These are phyloP conservation scores for Kwoniella shivajii DNA, from an alignment of 1,284 basidiomycete species.

Conservation along the genomic window DNA sequence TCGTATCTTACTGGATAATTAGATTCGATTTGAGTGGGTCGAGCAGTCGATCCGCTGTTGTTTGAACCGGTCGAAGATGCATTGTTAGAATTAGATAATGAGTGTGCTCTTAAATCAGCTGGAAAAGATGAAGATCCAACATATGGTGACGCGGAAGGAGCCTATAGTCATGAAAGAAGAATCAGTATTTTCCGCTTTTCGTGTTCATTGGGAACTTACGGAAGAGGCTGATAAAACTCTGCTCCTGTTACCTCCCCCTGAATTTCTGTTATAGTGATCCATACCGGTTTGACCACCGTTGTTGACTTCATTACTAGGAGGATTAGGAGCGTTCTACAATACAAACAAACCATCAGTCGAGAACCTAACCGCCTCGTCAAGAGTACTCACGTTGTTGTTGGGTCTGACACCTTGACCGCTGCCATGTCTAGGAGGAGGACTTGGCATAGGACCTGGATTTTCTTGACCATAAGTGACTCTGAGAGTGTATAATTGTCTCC, in stretches of 20 bases:
- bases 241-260: slow-evolving; percentile 22
- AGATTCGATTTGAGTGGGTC: slow-evolving; percentile 14
- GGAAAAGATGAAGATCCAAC: slow-evolving; percentile 35
- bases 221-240: slow-evolving; percentile 40
- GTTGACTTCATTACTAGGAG: neutral
- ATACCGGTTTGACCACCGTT: slow-evolving; percentile 10
- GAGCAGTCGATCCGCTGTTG: neutral
- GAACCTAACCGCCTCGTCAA: neutral
- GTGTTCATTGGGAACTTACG: slow-evolving; percentile 20
- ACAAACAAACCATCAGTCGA: neutral
- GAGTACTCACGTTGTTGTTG: slow-evolving; percentile 11
- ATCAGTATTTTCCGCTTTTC: no score
- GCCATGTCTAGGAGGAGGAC: slow-evolving; percentile 21
- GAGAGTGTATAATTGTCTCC: slow-evolving; percentile 43
- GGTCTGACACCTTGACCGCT: slow-evolving; percentile 7
- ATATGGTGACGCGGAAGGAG: slow-evolving; percentile 45
- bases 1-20: slow-evolving; percentile 41
- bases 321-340: neutral
- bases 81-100: slow-evolving; percentile 20
- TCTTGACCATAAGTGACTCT: slow-evolving; percentile 15
- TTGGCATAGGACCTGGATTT: slow-evolving; percentile 12
- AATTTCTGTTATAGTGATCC: slow-evolving; percentile 24
- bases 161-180: slow-evolving; percentile 21
- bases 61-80: slow-evolving; percentile 4
- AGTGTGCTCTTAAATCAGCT: slow-evolving; percentile 38